Percentiles rank a stretch among this genome's conserved stretches.
phyloP scores from a whole-genome alignment of 2,329 filamentous ascomycete genomes.

The Colletotrichum scovillei region DNA sequence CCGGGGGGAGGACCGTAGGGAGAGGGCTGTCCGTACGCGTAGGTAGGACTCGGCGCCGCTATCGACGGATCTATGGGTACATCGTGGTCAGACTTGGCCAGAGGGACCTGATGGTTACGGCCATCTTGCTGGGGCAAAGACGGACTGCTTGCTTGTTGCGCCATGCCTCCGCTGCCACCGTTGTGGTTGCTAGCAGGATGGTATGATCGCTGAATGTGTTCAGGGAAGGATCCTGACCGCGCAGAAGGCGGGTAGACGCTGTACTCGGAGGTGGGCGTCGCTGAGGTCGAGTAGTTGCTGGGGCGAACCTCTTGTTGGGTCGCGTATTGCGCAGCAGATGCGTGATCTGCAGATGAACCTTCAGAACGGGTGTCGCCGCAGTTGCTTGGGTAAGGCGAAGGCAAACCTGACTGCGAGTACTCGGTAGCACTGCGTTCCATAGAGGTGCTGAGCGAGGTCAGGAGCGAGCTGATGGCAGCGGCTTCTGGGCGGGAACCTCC shows the following conservation, averaged over 20 bases:
- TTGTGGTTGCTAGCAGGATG: constrained; percentile 80
- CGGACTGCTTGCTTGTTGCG: constrained; percentile 97
- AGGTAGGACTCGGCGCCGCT: constrained; percentile 91
- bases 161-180: constrained; percentile 89
- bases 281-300: constrained; percentile 77
- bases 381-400: constrained; percentile 75
- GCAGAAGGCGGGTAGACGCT: constrained; percentile 79
- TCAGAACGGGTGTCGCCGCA: constrained; percentile 83
- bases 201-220: constrained; percentile 88
- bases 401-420: constrained; percentile 91
- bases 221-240: constrained; percentile 86
- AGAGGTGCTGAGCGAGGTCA: constrained; percentile 48
- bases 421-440: constrained; percentile 76
- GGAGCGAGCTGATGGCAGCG: constrained; percentile 43
- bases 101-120: constrained; percentile 79
- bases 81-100: constrained; percentile 94
- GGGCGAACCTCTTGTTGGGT: constrained; percentile 83
- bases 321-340: constrained; percentile 91
- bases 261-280: constrained; percentile 92
- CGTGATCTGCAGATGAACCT: constrained; percentile 87
- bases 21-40: constrained; percentile 85
- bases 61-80: constrained; percentile 99
- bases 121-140: constrained; percentile 89
- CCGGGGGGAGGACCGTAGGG: constrained; percentile 85
- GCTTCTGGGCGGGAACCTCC: constrained; percentile 43